Percentiles rank a stretch among this genome's conserved stretches.
Evolutionary conservation across 2,329 filamentous ascomycete genomes (phyloP).

Genomic region (Cercospora citrullina): DNA sequence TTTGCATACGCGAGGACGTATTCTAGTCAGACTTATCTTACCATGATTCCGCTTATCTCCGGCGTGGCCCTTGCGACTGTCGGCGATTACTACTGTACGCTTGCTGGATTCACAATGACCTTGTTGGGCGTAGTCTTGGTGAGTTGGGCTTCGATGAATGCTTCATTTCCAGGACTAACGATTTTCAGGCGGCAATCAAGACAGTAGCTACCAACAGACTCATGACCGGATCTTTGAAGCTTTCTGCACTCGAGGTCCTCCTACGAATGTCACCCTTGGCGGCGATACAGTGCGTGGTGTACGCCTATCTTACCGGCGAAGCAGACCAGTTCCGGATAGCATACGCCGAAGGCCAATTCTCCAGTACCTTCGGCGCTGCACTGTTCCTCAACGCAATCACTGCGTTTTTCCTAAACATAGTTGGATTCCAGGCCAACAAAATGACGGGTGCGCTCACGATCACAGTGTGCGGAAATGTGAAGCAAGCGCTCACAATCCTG

Average conservation of each 20-base stretch:
- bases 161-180: background rate
- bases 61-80: constrained; percentile 62
- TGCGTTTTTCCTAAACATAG: constrained; percentile 41
- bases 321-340: constrained; percentile 19
- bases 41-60: constrained; percentile 60
- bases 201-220: constrained; percentile 65
- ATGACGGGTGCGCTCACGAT: constrained; percentile 42
- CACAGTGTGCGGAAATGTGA: constrained; percentile 42
- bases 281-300: constrained; percentile 27
- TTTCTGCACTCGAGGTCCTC: constrained; percentile 61
- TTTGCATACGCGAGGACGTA: constrained; percentile 58
- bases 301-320: constrained; percentile 27
- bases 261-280: constrained; percentile 39
- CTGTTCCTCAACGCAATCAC: constrained; percentile 37
- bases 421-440: constrained; percentile 43
- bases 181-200: constrained; percentile 47
- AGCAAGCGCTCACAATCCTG: constrained; percentile 42
- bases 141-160: background rate
- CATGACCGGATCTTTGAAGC: constrained; percentile 61
- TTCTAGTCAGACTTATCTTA: constrained; percentile 58
- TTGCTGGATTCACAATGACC: constrained; percentile 47
- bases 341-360: constrained; percentile 36
- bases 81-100: constrained; percentile 64
- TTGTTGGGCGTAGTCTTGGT: constrained; percentile 42
- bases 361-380: constrained; percentile 61